Conservation (phyloP, 768 basidiomycete species). For the Rickenella mellea region DNA sequence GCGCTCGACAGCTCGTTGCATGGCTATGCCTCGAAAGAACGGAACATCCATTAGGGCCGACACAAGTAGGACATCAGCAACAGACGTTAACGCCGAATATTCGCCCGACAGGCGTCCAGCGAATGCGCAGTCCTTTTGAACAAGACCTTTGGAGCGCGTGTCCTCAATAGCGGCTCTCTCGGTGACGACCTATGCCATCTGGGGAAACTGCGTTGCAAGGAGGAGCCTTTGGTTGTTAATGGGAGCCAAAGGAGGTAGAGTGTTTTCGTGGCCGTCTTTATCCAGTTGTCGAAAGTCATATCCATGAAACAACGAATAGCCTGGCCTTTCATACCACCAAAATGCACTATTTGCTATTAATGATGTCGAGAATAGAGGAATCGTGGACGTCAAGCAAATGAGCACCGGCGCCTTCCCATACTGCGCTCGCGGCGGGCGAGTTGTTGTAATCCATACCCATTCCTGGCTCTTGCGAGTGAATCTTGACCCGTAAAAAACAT, state of each 20-base stretch:
- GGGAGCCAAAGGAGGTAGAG: conserved; percentile 90
- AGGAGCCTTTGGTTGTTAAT: conserved; percentile 92
- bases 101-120: conserved; percentile 98
- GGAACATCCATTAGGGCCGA: conserved; percentile 95
- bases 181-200: conserved; percentile 95
- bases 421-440: conserved; percentile 89
- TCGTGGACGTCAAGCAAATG: conserved; percentile 93
- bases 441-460: conserved; percentile 99
- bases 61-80: conserved; percentile 93
- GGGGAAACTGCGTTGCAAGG: conserved; percentile 97
- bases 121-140: conserved; percentile 87
- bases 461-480: conserved; percentile 91
- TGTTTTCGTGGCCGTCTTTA: conserved; percentile 92
- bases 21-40: conserved; percentile 99
- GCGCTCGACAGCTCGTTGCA: conserved; percentile 98
- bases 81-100: conserved; percentile 95
- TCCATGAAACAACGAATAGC: conserved; percentile 99
- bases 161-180: conserved; percentile 99
- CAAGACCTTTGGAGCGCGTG: conserved; percentile 91
- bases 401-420: conserved; percentile 94
- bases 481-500: conserved; percentile 98
- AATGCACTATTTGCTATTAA: conserved; percentile 97
- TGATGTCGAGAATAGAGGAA: conserved; percentile 97
- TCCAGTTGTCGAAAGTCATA: conserved; percentile 97
- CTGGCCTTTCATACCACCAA: conserved; percentile 98